Base-by-base conservation (phyloP, 2,329 filamentous ascomycete genomes). In the Botrytis deweyae region DNA sequence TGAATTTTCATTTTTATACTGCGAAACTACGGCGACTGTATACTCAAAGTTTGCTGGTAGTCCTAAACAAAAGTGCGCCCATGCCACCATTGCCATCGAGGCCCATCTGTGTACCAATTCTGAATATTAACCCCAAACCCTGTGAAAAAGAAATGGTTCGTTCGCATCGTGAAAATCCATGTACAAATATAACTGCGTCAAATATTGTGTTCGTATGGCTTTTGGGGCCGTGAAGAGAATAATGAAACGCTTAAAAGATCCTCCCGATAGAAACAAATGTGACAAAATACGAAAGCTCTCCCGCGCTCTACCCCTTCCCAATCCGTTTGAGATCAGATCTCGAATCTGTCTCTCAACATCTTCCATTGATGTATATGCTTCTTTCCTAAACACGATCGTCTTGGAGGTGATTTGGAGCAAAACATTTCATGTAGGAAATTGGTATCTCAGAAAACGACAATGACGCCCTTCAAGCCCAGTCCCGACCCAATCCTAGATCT, bases 381-480 rank as follows among this genome's bases (percentile, higher is more conserved):
- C 33, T 62, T 52, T 59, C 63, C 46, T 58, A 42, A 68, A 59
- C 20, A 59, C 46, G 20, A 33, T 66, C 40, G 46, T 66, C 46
- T 72, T 46, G 63, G 65, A 46, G 44, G 62, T 44, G 63, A 40
- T 67, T 36, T 40, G 38, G 62, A 49, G 52, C 20, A 72, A 66
- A 49, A 67, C 62, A 72, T 61, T 46, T 42, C 62, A 36, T 49
- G 40, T 52, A 68, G 36, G 63, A 40, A 68, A 62, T 52, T 68
- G 70, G 70, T 68, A 72, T 72, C 52, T 68, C 65, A 67, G 52
- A 72, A 72, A 68, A 61, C 62, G 63, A 72, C 52, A 72, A 52
- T 68, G 70, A 72, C 70, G 63, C 70, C 70, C 63, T 68, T 40
- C 62, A 52, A 59, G 49, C 62, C 70, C 62, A 49, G 29, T 61